Percentiles rank a stretch among this genome's conserved stretches.
These are phyloP conservation scores for Ottelia alismoides DNA, from an alignment of 106 monocot genomes.

Conservation along the genomic window DNA sequence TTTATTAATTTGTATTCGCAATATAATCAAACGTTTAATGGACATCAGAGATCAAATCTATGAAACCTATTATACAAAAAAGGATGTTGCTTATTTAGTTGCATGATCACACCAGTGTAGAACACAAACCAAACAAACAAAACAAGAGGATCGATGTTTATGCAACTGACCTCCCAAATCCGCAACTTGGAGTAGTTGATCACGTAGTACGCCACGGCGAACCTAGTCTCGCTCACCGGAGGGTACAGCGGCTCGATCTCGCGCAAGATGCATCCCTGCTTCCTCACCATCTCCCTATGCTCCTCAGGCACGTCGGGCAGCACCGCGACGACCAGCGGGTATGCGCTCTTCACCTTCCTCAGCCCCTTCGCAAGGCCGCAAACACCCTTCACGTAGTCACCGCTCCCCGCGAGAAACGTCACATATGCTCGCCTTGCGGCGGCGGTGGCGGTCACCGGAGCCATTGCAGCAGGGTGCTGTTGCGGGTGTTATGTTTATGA, in stretches of 20 bases:
- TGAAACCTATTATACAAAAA: too few species aligned
- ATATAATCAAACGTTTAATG: too few species aligned
- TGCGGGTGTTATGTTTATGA: too few species aligned
- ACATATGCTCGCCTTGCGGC: constrained; percentile 7
- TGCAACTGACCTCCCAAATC: constrained; percentile 6
- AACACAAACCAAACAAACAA: too few species aligned
- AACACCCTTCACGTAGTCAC: constrained; percentile 14
- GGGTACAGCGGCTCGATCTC: constrained; percentile 5
- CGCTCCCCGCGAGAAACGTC: constrained; percentile 6
- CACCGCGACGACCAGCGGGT: constrained; percentile 9
- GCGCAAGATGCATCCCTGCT: constrained; percentile 5
- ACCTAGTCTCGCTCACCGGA: not conserved
- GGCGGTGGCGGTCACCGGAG: too few species aligned
- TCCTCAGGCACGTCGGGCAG: constrained; percentile 9
- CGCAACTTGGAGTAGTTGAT: constrained; percentile 14
- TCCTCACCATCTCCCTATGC: not conserved
- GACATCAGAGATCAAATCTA: too few species aligned
- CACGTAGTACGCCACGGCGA: constrained; percentile 12
- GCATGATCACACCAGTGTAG: too few species aligned
- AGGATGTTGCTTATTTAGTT: too few species aligned
- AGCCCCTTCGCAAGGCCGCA: constrained; percentile 10
- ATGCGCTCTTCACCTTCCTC: constrained; percentile 5
- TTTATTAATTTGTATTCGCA: too few species aligned
- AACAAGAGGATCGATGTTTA: too few species aligned
- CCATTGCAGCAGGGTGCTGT: too few species aligned